Percentiles rank a stretch among this genome's conserved stretches.
These are phyloP conservation scores for Nepenthes alata DNA, from an alignment of 179 eudicot genomes.

Conservation along the genomic window DNA sequence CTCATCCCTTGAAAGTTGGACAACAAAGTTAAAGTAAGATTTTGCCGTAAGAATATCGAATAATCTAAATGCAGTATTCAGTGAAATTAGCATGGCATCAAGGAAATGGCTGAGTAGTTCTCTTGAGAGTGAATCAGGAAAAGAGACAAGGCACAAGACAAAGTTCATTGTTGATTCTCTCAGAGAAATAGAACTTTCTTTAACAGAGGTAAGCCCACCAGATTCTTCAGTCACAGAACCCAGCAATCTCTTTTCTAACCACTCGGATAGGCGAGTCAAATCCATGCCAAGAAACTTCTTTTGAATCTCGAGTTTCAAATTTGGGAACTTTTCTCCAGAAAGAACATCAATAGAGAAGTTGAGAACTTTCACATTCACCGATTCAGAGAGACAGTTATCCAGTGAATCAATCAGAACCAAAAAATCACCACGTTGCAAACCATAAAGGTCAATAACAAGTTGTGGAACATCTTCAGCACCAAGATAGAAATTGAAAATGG, in stretches of 20 bases:
- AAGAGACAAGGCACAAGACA: constrained; percentile 47
- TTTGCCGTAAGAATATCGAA: constrained; percentile 67
- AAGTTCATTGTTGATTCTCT: constrained; percentile 86
- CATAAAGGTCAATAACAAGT: constrained; percentile 44
- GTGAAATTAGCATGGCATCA: constrained; percentile 53
- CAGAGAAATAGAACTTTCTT: constrained; percentile 54
- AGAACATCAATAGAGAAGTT: constrained; percentile 62
- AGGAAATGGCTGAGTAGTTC: constrained; percentile 57
- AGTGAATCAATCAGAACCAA: constrained; percentile 68
- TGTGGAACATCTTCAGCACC: constrained; percentile 47
- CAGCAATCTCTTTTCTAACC: constrained; percentile 78
- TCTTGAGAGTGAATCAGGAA: constrained; percentile 36
- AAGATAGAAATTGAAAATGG: constrained; percentile 49
- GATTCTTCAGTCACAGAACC: constrained; percentile 44
- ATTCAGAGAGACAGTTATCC: constrained; percentile 60
- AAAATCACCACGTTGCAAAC: constrained; percentile 58
- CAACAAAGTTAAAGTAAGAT: constrained; percentile 56
- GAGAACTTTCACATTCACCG: constrained; percentile 62
- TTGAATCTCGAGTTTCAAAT: constrained; percentile 46
- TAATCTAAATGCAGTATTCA: constrained; percentile 62
- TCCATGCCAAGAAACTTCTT: constrained; percentile 63
- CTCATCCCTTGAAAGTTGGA: constrained; percentile 72
- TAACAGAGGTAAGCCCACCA: constrained; percentile 25
- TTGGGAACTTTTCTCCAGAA: constrained; percentile 46
- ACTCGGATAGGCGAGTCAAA: constrained; percentile 47